These are phyloP conservation scores for Epichloe brachyelytri DNA, from an alignment of 2,329 filamentous ascomycete genomes.

Conservation along the genomic window DNA sequence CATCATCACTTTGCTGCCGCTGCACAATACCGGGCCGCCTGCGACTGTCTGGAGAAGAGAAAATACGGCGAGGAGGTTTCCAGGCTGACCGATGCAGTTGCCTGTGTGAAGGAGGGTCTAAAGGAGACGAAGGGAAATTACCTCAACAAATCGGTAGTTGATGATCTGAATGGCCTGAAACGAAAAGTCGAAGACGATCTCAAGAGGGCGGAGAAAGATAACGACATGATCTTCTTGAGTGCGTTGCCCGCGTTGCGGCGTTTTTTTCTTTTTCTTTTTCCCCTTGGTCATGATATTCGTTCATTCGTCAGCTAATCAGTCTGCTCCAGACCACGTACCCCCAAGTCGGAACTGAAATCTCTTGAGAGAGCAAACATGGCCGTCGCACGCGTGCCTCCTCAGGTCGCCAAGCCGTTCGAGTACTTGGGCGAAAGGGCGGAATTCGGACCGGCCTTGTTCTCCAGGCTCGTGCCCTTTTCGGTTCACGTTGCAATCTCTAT, in stretches of 20 bases:
- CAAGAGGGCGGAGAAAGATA: slow-evolving; percentile 88
- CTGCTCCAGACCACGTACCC: slow-evolving; percentile 56
- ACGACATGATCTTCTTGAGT: slow-evolving; percentile 88
- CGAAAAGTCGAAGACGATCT: slow-evolving; percentile 72
- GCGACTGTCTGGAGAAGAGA: slow-evolving; percentile 83
- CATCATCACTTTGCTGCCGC: slow-evolving; percentile 95
- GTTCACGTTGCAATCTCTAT: slow-evolving; percentile 93
- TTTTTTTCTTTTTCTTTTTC: no score
- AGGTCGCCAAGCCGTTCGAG: slow-evolving; percentile 68
- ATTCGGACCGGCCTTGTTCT: slow-evolving; percentile 75
- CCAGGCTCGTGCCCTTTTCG: slow-evolving; percentile 85
- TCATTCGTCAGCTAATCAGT: slow-evolving; percentile 16
- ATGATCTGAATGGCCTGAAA: slow-evolving; percentile 74
- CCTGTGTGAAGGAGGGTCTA: slow-evolving; percentile 73
- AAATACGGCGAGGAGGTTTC: slow-evolving; percentile 95
- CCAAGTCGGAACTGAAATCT: slow-evolving; percentile 75
- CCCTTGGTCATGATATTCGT: background rate
- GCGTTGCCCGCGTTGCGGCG: slow-evolving; percentile 15
- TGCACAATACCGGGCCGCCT: slow-evolving; percentile 82
- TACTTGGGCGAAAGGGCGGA: slow-evolving; percentile 69
- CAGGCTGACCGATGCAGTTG: slow-evolving; percentile 66
- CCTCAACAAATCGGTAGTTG: slow-evolving; percentile 67
- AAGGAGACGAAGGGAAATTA: slow-evolving; percentile 64
- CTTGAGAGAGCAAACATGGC: slow-evolving; percentile 89
- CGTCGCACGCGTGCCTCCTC: slow-evolving; percentile 59